phyloP scores from a whole-genome alignment of 1,284 basidiomycete species.

The Coniophora puteana region DNA sequence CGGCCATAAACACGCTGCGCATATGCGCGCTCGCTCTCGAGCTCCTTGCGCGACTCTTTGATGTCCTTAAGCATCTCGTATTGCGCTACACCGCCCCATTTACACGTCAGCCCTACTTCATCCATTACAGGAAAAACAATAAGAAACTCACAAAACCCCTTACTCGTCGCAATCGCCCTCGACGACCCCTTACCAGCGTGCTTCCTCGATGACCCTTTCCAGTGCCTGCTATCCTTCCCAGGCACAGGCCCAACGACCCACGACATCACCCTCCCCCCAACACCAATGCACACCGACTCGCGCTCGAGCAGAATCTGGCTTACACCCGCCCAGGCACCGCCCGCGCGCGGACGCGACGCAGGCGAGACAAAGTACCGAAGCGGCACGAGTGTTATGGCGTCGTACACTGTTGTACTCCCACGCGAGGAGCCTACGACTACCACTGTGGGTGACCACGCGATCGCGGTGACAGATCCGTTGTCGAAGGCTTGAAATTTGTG shows the following conservation, averaged over 20 bases:
- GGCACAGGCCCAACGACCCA: slow-evolving; percentile 60
- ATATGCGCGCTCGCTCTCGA: slow-evolving; percentile 45
- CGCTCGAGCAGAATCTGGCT: slow-evolving; percentile 60
- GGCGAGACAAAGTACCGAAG: slow-evolving; percentile 53
- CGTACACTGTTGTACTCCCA: slow-evolving; percentile 64
- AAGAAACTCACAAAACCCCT: slow-evolving; percentile 48
- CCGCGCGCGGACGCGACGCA: slow-evolving; percentile 33
- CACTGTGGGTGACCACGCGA: slow-evolving; percentile 56
- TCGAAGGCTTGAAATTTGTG: slow-evolving; percentile 56
- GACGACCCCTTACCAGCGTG: no score
- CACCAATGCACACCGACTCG: slow-evolving; percentile 59
- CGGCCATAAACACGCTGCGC: slow-evolving; percentile 38
- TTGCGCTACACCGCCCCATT: slow-evolving; percentile 49
- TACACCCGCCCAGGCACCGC: slow-evolving; percentile 45
- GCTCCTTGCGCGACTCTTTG: slow-evolving; percentile 49
- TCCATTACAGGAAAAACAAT: no score
- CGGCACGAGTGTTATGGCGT: slow-evolving; percentile 58
- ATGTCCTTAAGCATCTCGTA: slow-evolving; percentile 66
- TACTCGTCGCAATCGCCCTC: slow-evolving; percentile 32
- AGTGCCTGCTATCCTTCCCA: slow-evolving; percentile 23
- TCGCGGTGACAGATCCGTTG: slow-evolving; percentile 55
- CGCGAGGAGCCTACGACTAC: slow-evolving; percentile 62
- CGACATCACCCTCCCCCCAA: slow-evolving; percentile 63
- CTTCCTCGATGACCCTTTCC: slow-evolving; percentile 32
- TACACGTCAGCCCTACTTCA: no score